A percentile compares a stretch with the other conserved stretches of the same genome.
phyloP scores from a whole-genome alignment of 2,329 filamentous ascomycete genomes.

The Fulvia fulva region DNA sequence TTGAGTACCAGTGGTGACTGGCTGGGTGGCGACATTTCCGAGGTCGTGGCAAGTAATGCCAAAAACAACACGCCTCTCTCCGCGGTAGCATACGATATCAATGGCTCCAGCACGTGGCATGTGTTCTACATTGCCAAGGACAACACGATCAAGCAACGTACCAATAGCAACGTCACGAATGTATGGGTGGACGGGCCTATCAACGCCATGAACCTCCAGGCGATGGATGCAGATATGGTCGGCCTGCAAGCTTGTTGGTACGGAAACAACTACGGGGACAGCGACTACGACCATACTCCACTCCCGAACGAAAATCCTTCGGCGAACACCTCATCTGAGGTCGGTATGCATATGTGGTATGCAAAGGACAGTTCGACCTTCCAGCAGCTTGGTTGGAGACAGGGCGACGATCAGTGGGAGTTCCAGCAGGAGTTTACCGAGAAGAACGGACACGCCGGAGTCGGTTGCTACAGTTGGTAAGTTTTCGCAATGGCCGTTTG shows the following conservation, averaged over 20 bases:
- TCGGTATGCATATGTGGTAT: constrained; percentile 46
- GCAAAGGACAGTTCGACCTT: constrained; percentile 39
- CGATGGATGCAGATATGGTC: constrained; percentile 31
- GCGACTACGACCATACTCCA: constrained; percentile 38
- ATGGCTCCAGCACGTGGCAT: constrained; percentile 32
- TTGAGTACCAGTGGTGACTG: constrained; percentile 36
- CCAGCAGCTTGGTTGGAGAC: constrained; percentile 41
- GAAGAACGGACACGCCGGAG: constrained; percentile 43
- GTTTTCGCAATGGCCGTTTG: too few species aligned
- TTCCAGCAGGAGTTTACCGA: constrained; percentile 36
- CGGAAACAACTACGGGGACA: constrained; percentile 35
- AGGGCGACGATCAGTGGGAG: constrained; percentile 36
- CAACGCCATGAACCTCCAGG: constrained; percentile 30
- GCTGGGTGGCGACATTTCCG: constrained; percentile 37
- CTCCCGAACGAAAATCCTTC: constrained; percentile 26
- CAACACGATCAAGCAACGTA: constrained; percentile 38
- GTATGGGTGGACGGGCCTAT: constrained; percentile 40
- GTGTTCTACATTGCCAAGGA: constrained; percentile 37
- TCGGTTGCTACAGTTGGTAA: constrained; percentile 43
- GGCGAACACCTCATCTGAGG: constrained; percentile 26
- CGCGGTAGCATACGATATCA: constrained; percentile 40
- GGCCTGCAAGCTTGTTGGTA: constrained; percentile 40
- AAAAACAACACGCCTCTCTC: constrained; percentile 44
- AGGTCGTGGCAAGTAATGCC: constrained; percentile 41
- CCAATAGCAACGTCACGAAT: constrained; percentile 36